Percentiles rank a stretch among this genome's conserved stretches.
These are phyloP conservation scores for Stromatinia cepivora DNA, from an alignment of 2,329 filamentous ascomycete species.

Conservation along the genomic window DNA sequence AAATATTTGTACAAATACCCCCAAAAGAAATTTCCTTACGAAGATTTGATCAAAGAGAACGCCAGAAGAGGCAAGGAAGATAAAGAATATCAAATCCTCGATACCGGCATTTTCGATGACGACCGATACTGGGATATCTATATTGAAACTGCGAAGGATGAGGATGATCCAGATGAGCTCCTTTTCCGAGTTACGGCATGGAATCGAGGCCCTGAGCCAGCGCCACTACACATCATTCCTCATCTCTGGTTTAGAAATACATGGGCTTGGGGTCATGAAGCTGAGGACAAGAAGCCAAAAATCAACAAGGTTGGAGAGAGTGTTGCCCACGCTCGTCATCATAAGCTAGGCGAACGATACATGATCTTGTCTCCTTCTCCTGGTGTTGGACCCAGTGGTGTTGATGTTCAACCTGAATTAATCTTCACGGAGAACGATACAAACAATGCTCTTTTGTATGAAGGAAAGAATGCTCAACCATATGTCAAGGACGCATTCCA, in stretches of 20 bases:
- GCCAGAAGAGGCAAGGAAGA: slow-evolving; percentile 73
- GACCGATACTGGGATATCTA: slow-evolving; percentile 95
- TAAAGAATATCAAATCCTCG: slow-evolving; percentile 86
- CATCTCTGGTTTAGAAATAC: slow-evolving; percentile 98
- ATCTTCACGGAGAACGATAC: slow-evolving; percentile 97
- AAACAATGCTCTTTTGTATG: slow-evolving; percentile 77
- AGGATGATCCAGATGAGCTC: slow-evolving; percentile 86
- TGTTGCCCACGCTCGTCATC: slow-evolving; percentile 74
- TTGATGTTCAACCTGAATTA: slow-evolving; percentile 81
- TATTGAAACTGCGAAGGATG: slow-evolving; percentile 93
- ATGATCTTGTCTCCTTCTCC: slow-evolving; percentile 87
- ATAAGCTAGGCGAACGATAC: slow-evolving; percentile 78
- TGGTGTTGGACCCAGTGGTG: slow-evolving; percentile 72
- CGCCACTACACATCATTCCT: slow-evolving; percentile 88
- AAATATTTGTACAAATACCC: slow-evolving; percentile 98
- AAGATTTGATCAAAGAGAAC: slow-evolving; percentile 83
- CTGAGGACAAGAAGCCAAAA: slow-evolving; percentile 74
- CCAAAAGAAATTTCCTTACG: slow-evolving; percentile 86
- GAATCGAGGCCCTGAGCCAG: slow-evolving; percentile 88
- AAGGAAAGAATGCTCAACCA: slow-evolving; percentile 72
- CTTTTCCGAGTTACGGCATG: slow-evolving; percentile 94
- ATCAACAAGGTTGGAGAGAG: slow-evolving; percentile 67
- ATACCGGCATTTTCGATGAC: slow-evolving; percentile 85
- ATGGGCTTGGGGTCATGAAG: slow-evolving; percentile 89
- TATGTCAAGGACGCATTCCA: slow-evolving; percentile 98